Evolutionary conservation across 2,329 filamentous ascomycete genomes (phyloP).

Genomic region (Botrytis elliptica): DNA sequence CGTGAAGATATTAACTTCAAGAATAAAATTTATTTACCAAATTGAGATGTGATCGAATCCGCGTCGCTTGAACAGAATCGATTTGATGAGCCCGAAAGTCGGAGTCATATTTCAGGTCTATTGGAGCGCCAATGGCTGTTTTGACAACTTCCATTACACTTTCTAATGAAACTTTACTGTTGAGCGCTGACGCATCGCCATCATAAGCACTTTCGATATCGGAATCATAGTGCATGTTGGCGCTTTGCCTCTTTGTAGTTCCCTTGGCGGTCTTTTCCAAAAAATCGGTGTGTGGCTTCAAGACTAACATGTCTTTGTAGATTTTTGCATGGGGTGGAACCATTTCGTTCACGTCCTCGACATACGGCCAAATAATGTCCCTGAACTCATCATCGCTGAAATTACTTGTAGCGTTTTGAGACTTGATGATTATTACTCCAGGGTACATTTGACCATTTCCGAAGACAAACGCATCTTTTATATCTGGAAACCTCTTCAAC

Average conservation of each 20-base stretch:
- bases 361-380: constrained; percentile 11
- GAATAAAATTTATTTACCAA: neutral
- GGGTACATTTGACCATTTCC: constrained; percentile 56
- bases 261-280: constrained; percentile 62
- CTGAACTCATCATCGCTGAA: neutral
- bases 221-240: neutral
- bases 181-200: neutral
- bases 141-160: constrained; percentile 40
- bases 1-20: neutral
- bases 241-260: constrained; percentile 42
- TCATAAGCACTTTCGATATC: constrained; percentile 8
- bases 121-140: constrained; percentile 35
- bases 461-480: constrained; percentile 60
- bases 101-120: constrained; percentile 39
- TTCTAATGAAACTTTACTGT: neutral
- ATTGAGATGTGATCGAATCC: constrained; percentile 24
- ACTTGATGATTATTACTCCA: constrained; percentile 55
- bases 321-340: constrained; percentile 5
- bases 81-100: constrained; percentile 60
- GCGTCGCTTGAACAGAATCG: constrained; percentile 47
- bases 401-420: constrained; percentile 39
- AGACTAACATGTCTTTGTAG: constrained; percentile 13
- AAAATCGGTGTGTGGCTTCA: neutral
- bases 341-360: neutral
- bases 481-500: constrained; percentile 45